Evolutionary conservation across 78 protist species (phyloP).

Genomic region (Capsaspora owczarzaki): DNA sequence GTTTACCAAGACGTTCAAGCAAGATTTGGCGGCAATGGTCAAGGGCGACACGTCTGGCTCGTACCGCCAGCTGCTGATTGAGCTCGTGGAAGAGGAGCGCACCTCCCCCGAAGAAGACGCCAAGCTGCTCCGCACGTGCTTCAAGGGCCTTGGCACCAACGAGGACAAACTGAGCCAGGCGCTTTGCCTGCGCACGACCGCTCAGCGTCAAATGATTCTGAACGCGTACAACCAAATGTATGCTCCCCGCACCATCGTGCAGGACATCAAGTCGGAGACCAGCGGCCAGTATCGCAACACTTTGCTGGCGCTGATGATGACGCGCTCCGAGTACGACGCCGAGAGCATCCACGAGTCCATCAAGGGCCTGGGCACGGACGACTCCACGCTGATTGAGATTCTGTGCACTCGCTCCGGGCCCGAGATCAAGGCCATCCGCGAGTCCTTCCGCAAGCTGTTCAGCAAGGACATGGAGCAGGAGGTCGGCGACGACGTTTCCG

Average conservation of each 20-base stretch:
- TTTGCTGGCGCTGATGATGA: not conserved
- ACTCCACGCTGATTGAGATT: not conserved
- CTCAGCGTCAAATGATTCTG: too few relatives aligned
- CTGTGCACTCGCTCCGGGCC: not conserved
- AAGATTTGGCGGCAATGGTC: not conserved
- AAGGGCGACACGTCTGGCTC: not conserved
- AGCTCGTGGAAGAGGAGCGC: not conserved
- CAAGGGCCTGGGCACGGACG: constrained; percentile 10
- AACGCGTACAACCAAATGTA: too few relatives aligned
- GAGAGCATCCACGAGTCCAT: constrained; percentile 7
- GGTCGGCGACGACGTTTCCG: not conserved
- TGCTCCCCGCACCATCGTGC: too few relatives aligned
- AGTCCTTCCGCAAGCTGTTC: not conserved
- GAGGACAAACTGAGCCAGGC: too few relatives aligned
- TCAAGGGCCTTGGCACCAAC: not conserved
- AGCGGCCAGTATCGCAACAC: not conserved
- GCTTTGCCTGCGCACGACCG: too few relatives aligned
- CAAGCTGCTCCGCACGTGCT: too few relatives aligned
- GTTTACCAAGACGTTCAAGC: not conserved
- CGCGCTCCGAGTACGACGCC: too few relatives aligned
- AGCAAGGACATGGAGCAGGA: not conserved
- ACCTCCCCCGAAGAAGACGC: not conserved
- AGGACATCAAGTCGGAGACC: not conserved
- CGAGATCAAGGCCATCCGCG: not conserved
- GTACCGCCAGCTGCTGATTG: not conserved